Percentiles rank a stretch among this genome's conserved stretches.
These are phyloP conservation scores for Trichoderma breve DNA, from an alignment of 2,329 filamentous ascomycete species.

Conservation along the genomic window DNA sequence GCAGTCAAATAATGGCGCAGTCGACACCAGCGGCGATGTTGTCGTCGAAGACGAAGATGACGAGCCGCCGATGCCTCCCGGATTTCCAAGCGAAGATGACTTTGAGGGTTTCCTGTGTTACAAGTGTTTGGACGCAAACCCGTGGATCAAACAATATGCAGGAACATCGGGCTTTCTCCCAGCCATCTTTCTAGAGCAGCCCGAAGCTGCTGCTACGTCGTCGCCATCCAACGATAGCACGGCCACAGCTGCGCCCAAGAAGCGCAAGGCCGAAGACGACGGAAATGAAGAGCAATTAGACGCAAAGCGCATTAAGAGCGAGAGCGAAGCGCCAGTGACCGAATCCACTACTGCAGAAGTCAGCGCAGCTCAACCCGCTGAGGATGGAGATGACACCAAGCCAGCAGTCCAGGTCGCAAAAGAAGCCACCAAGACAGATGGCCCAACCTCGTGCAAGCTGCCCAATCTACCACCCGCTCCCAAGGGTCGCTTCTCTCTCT, in stretches of 20 bases:
- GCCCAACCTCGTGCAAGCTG: slow-evolving; percentile 54
- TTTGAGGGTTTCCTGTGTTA: slow-evolving; percentile 93
- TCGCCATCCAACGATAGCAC: slow-evolving; percentile 3
- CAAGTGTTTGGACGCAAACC: slow-evolving; percentile 82
- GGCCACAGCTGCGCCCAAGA: slow-evolving; percentile 44
- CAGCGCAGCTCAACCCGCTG: background rate
- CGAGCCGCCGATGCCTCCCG: slow-evolving; percentile 70
- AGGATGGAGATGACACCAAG: background rate
- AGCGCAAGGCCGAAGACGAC: slow-evolving; percentile 64
- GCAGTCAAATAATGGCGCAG: slow-evolving; percentile 24
- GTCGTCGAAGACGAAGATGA: slow-evolving; percentile 50
- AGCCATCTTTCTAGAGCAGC: slow-evolving; percentile 57
- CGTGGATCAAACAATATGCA: slow-evolving; percentile 90
- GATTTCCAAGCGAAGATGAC: slow-evolving; percentile 83
- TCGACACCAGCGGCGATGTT: slow-evolving; percentile 24
- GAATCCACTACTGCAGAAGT: background rate
- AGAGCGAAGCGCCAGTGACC: slow-evolving; percentile 26
- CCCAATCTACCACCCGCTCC: slow-evolving; percentile 56
- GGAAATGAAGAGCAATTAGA: slow-evolving; percentile 33
- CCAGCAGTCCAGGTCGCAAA: slow-evolving; percentile 15
- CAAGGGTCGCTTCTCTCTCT: slow-evolving; percentile 69
- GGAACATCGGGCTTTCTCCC: slow-evolving; percentile 75
- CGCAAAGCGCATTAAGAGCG: slow-evolving; percentile 55
- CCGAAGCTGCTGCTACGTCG: background rate
- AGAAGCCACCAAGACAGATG: background rate